Conservation (phyloP, 176 grass and related monocot genomes). For the Coix lacrymajobi region DNA sequence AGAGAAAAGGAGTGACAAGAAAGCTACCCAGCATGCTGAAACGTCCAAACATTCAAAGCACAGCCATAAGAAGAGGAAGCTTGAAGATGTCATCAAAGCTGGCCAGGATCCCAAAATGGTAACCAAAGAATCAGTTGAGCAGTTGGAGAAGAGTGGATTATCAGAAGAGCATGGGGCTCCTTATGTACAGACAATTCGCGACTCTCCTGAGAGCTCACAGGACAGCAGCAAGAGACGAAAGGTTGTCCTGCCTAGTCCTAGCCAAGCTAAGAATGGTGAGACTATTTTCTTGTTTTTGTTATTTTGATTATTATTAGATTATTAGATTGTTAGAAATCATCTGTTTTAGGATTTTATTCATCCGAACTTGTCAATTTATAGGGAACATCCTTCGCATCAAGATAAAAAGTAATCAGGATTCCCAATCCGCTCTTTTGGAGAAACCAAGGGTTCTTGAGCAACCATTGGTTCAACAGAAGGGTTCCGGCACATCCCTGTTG, state of each 20-base stretch:
- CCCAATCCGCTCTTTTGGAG: background rate
- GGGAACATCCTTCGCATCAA: constrained; percentile 35
- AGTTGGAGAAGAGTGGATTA: constrained; percentile 56
- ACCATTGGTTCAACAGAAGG: background rate
- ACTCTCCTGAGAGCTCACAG: constrained; percentile 65
- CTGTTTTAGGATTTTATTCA: background rate
- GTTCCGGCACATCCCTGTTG: background rate
- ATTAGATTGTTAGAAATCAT: background rate
- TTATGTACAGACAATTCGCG: background rate
- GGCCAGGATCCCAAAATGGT: background rate
- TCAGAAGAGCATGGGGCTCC: constrained; percentile 62
- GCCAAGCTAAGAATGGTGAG: constrained; percentile 44
- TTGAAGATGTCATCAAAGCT: constrained; percentile 14
- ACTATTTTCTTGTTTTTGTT: background rate
- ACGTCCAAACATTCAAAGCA: constrained; percentile 47
- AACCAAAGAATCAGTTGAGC: constrained; percentile 32
- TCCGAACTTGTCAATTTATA: background rate
- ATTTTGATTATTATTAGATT: background rate
- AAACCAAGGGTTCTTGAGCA: constrained; percentile 7
- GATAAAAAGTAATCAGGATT: constrained; percentile 22
- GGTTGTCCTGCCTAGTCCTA: constrained; percentile 34
- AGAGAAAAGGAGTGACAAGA: constrained; percentile 49
- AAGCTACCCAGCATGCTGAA: constrained; percentile 26
- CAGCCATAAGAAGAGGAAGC: constrained; percentile 54
- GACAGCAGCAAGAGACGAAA: constrained; percentile 66